Conservation (phyloP, 192 early-diverging fungal genomes). For the Linnemannia hyalina region DNA sequence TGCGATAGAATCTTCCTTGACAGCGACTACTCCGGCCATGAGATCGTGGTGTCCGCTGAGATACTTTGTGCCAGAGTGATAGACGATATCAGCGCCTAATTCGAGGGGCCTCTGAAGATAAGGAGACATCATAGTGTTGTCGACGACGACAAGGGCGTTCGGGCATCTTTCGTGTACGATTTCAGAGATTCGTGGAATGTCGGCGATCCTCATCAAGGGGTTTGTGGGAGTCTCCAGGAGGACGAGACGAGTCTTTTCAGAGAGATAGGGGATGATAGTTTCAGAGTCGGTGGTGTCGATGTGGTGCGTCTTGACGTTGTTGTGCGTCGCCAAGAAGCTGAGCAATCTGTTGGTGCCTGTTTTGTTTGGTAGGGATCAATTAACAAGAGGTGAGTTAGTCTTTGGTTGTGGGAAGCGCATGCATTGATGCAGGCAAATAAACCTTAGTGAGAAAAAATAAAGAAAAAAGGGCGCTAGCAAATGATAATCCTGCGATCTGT, state of each 20-base stretch:
- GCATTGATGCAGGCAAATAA: background rate
- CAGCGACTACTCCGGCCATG: constrained; percentile 97
- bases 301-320: constrained; percentile 88
- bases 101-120: constrained; percentile 90
- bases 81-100: constrained; percentile 93
- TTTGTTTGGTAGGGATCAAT: background rate
- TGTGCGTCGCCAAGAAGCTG: constrained; percentile 83
- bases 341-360: constrained; percentile 92
- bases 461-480: constrained; percentile 7
- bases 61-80: constrained; percentile 98
- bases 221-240: constrained; percentile 97
- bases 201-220: constrained; percentile 94
- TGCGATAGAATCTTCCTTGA: constrained; percentile 75
- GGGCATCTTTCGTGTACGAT: constrained; percentile 83
- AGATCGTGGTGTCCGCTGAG: constrained; percentile 97
- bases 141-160: constrained; percentile 90
- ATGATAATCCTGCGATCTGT: constrained; percentile 23
- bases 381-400: background rate
- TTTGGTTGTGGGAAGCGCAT: background rate
- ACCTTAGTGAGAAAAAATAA: background rate
- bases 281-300: constrained; percentile 87
- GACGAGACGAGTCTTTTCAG: constrained; percentile 86
- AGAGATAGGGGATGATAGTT: constrained; percentile 72
- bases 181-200: constrained; percentile 83
- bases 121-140: constrained; percentile 99